These are phyloP conservation scores for Hypoxylon sp. DNA, from an alignment of 2,329 filamentous ascomycete species.

Conservation along the genomic window DNA sequence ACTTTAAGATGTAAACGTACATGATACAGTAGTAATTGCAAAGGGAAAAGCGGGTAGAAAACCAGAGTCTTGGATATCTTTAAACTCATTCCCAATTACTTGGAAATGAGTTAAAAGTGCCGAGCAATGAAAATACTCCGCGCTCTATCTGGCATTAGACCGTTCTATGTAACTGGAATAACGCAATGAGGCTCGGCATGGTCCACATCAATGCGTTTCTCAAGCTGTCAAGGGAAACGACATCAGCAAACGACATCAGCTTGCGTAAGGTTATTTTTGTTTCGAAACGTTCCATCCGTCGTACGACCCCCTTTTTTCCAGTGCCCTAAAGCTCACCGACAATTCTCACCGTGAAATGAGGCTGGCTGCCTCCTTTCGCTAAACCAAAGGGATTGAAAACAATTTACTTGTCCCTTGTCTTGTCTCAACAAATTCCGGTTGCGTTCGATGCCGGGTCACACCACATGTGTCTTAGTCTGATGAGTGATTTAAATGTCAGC, in stretches of 20 bases:
- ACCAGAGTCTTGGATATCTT: not conserved
- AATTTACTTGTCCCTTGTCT: slow-evolving; percentile 14
- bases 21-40: slow-evolving; percentile 21
- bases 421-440: slow-evolving; percentile 33
- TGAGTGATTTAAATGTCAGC: slow-evolving; percentile 23
- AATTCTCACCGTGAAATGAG: slow-evolving; percentile 23
- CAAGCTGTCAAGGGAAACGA: slow-evolving; percentile 17
- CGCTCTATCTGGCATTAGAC: not conserved
- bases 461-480: slow-evolving; percentile 38
- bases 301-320: slow-evolving; percentile 28
- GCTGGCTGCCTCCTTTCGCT: slow-evolving; percentile 21
- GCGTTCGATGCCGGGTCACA: slow-evolving; percentile 36
- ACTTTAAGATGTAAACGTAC: too few relatives aligned
- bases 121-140: slow-evolving; percentile 8
- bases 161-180: not conserved
- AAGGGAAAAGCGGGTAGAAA: slow-evolving; percentile 8
- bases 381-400: slow-evolving; percentile 10
- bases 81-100: slow-evolving; percentile 32
- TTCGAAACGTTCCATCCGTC: slow-evolving; percentile 39
- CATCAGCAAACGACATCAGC: slow-evolving; percentile 26
- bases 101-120: slow-evolving; percentile 27
- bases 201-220: slow-evolving; percentile 17
- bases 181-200: slow-evolving; percentile 20
- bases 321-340: slow-evolving; percentile 24
- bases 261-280: slow-evolving; percentile 7